Base-by-base conservation (phyloP, 768 basidiomycete species). In the Tylopilus plumbeoviolaceoides region DNA sequence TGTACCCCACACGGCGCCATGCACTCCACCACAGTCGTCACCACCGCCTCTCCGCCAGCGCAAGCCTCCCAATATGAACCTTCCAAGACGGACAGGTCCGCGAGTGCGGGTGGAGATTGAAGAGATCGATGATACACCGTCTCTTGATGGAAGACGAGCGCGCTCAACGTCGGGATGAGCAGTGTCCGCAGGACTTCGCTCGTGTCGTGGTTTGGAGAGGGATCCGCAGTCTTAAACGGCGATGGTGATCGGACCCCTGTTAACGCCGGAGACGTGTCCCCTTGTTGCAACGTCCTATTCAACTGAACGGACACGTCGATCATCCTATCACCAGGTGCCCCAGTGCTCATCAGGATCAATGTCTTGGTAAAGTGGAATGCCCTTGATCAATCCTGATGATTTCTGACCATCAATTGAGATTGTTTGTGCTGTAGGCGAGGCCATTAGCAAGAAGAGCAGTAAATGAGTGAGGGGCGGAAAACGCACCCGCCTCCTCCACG, bases 291-390 rank as follows among this genome's bases (percentile, higher is more conserved):
- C 7, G 44, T 49, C 23, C 77, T 63, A 21, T 73, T 74, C 9
- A 90, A 85, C 51, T 85, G 86, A 33, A 95, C 72, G 0, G 91
- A 93, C 33, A 95, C 73, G 63, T 97, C 94, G 49, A 97, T 68
- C 41, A 83, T 76, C 41, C 92, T 80, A 48, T 88, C 81, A 2
- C 88, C 90, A 1, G 80, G 72, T 1, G 77, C 78, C 14, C 90
- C 86, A 0, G 76, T 73, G 59, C 79, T 83, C 38, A 74, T 69
- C 33, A 95, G 72, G 59, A 77, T 73, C 35, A 98, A 63, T 9
- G 82, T 85, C 66, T 87, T 91, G 44, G 75, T 58, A 3, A 73
- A 91, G 79, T 7, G 75, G 64, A 41, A 93, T 69, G 18, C 84
- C 87, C 62, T 89, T 89, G 70, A 94, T 81, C 44, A 94, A 72